Percentiles rank a stretch among this genome's conserved stretches.
These are phyloP conservation scores for Aspergillus haitiensis DNA, from an alignment of 495 filamentous ascomycete genomes.

Conservation along the genomic window DNA sequence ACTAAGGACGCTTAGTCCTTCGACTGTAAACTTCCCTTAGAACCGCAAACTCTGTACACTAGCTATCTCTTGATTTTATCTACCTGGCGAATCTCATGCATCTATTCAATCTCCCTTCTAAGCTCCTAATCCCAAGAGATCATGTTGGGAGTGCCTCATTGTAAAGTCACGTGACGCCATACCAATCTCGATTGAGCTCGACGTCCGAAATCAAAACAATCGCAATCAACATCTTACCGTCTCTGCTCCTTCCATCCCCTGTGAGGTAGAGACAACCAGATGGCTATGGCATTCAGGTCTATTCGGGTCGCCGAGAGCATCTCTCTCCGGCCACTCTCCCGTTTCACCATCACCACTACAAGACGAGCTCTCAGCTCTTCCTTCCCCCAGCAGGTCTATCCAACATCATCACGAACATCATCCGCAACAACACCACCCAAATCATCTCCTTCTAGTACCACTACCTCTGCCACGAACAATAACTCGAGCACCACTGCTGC, in stretches of 20 bases:
- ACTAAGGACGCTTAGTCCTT: conserved; percentile 58
- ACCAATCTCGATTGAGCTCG: conserved; percentile 1
- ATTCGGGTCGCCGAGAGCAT: conserved; percentile 18
- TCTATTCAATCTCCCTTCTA: background rate
- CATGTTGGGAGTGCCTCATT: background rate
- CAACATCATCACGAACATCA: conserved; percentile 16
- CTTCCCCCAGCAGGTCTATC: background rate
- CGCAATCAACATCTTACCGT: conserved; percentile 8
- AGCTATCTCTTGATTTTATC: conserved; percentile 10
- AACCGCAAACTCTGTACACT: conserved; percentile 12
- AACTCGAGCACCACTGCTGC: conserved; percentile 29
- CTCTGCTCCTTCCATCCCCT: conserved; percentile 4
- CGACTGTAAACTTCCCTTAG: background rate
- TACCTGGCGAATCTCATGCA: background rate
- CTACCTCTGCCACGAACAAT: conserved; percentile 21
- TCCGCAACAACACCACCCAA: conserved; percentile 8
- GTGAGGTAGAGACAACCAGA: background rate
- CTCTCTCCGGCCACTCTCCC: conserved; percentile 8
- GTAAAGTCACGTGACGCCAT: conserved; percentile 23
- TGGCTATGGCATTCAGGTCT: conserved; percentile 15
- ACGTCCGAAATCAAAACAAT: conserved; percentile 9
- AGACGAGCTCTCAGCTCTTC: conserved; percentile 1
- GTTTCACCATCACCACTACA: conserved; percentile 21
- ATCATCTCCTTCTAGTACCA: conserved; percentile 12
- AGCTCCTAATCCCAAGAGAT: background rate